Conservation (phyloP, 805 yeast genomes). For the Zygoascus bituminiphila region DNA sequence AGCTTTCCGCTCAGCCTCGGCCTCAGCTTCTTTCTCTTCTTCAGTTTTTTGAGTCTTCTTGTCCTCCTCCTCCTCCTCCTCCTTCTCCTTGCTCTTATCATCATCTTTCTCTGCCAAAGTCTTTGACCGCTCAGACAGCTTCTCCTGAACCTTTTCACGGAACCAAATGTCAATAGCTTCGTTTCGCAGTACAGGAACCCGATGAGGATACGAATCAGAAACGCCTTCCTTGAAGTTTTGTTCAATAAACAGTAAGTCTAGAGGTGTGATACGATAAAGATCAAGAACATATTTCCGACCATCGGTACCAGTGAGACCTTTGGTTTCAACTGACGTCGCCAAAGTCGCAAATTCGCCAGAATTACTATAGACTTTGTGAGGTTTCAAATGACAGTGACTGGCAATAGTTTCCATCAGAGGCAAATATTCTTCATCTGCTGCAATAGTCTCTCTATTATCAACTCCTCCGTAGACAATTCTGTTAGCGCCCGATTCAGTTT, state of each 20-base stretch:
- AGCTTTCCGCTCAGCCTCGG: conserved; percentile 23
- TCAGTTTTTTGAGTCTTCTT: conserved; percentile 17
- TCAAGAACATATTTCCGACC: conserved; percentile 80
- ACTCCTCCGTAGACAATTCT: conserved; percentile 69
- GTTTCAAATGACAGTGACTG: conserved; percentile 68
- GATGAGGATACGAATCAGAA: conserved; percentile 64
- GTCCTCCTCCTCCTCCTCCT: conserved; percentile 18
- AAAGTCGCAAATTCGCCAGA: conserved; percentile 41
- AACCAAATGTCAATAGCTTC: conserved; percentile 93
- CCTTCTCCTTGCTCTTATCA: conserved; percentile 25
- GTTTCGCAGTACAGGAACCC: conserved; percentile 66
- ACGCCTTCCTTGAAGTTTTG: conserved; percentile 28
- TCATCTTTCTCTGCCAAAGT: conserved; percentile 8
- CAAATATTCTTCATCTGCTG: conserved; percentile 45
- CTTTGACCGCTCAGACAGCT: conserved; percentile 16
- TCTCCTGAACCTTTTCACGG: conserved; percentile 53
- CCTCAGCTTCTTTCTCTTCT: conserved; percentile 25
- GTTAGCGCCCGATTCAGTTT: conserved; percentile 35
- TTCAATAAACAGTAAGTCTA: conserved; percentile 71
- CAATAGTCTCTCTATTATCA: conserved; percentile 47
- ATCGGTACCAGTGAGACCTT: conserved; percentile 81
- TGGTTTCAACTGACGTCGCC: conserved; percentile 66
- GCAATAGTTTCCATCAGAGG: conserved; percentile 52
- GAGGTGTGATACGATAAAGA: conserved; percentile 73
- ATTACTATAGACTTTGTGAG: conserved; percentile 48